phyloP scores from a whole-genome alignment of 2,329 filamentous ascomycete species.

The Magnaporthiopsis incrustans region DNA sequence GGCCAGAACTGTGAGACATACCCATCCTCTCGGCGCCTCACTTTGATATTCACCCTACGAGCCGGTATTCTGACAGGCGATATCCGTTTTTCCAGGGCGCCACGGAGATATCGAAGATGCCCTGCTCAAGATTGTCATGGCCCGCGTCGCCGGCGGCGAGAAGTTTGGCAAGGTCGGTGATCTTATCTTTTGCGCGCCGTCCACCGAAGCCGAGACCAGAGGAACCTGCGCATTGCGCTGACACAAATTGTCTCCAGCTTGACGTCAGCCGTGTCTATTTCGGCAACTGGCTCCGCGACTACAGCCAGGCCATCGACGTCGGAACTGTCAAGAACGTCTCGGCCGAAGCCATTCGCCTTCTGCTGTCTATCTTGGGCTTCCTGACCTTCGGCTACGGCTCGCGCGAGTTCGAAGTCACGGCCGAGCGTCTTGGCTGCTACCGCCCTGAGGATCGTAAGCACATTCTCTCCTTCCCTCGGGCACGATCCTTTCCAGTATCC shows the following conservation, averaged over 20 bases:
- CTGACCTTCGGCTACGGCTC: slow-evolving; percentile 80
- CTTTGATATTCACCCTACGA: not conserved
- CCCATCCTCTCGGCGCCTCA: not conserved
- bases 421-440: slow-evolving; percentile 72
- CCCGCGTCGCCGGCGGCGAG: slow-evolving; percentile 56
- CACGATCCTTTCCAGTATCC: not conserved
- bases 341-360: slow-evolving; percentile 80
- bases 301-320: slow-evolving; percentile 89
- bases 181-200: not conserved
- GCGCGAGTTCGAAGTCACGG: slow-evolving; percentile 77
- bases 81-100: slow-evolving; percentile 45
- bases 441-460: slow-evolving; percentile 58
- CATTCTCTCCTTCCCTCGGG: too few species aligned
- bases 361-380: slow-evolving; percentile 85
- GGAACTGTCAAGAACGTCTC: slow-evolving; percentile 87
- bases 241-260: not conserved
- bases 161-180: slow-evolving; percentile 77
- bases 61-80: not conserved
- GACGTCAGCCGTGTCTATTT: slow-evolving; percentile 82
- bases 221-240: not conserved
- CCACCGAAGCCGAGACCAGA: not conserved
- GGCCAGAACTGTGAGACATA: slow-evolving; percentile 63
- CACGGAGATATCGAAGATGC: slow-evolving; percentile 93
- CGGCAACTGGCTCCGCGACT: slow-evolving; percentile 90
- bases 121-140: slow-evolving; percentile 62